A percentile compares a stretch with the other conserved stretches of the same genome.
phyloP scores from a whole-genome alignment of 768 basidiomycete genomes.

The Kwoniella bestiolae region DNA sequence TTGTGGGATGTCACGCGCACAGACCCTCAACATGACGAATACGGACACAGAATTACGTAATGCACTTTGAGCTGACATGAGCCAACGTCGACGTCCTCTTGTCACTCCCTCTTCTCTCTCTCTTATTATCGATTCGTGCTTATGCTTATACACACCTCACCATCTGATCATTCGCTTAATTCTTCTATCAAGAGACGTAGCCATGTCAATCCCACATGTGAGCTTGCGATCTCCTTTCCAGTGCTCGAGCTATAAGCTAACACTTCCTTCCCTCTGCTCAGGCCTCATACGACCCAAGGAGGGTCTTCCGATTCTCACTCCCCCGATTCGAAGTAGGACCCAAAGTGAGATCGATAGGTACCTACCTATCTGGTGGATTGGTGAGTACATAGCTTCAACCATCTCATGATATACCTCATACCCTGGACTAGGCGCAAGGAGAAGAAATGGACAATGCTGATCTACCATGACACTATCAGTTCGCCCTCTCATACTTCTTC shows the following conservation, averaged over 20 bases:
- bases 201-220: slow-evolving; percentile 42
- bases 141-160: neutral
- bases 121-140: neutral
- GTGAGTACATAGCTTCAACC: slow-evolving; percentile 63
- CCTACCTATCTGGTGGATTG: slow-evolving; percentile 88
- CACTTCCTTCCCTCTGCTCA: slow-evolving; percentile 39
- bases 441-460: too few relatives aligned
- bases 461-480: slow-evolving; percentile 62
- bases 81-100: too few relatives aligned
- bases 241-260: neutral
- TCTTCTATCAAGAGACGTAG: neutral
- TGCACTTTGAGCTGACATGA: neutral
- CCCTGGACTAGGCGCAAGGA: too few relatives aligned
- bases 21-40: slow-evolving; percentile 17
- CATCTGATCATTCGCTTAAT: neutral
- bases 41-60: neutral
- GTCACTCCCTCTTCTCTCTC: neutral
- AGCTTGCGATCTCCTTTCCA: neutral
- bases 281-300: slow-evolving; percentile 78
- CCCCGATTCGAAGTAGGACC: slow-evolving; percentile 72
- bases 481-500: slow-evolving; percentile 91
- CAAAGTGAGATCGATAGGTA: slow-evolving; percentile 79
- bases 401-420: too few relatives aligned
- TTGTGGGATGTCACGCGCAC: slow-evolving; percentile 3
- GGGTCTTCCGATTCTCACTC: slow-evolving; percentile 85